These are phyloP conservation scores for Globisporangium acanthophoron DNA, from an alignment of 352 stramenopile genomes.

Conservation along the genomic window DNA sequence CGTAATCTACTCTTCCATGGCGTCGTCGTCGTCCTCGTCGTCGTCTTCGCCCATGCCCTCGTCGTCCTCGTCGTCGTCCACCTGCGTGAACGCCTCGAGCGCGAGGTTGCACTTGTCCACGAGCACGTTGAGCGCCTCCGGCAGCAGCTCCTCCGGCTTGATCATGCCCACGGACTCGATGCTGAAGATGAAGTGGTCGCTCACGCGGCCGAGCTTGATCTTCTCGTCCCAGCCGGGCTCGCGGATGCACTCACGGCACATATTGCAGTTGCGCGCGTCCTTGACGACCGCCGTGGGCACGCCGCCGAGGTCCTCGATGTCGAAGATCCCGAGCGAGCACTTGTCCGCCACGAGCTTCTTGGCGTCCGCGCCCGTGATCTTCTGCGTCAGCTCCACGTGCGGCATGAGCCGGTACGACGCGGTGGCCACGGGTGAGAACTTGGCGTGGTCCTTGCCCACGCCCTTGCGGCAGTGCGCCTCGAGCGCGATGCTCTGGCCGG, in stretches of 20 bases:
- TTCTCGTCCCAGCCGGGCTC: conserved; percentile 80
- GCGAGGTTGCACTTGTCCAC: conserved; percentile 80
- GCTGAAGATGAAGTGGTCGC: conserved; percentile 96
- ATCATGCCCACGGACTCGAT: conserved; percentile 86
- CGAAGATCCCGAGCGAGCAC: conserved; percentile 82
- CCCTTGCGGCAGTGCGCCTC: conserved; percentile 94
- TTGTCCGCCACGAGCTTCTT: conserved; percentile 54
- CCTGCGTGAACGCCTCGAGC: conserved; percentile 71
- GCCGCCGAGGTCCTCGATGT: conserved; percentile 88
- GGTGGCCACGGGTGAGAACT: conserved; percentile 96
- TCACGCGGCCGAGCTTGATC: conserved; percentile 89
- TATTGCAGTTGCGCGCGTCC: conserved; percentile 88
- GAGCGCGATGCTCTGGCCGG: conserved; percentile 94
- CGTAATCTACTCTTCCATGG: conserved; percentile 24
- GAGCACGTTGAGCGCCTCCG: conserved; percentile 75
- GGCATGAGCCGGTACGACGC: conserved; percentile 94
- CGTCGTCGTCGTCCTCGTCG: conserved; percentile 59
- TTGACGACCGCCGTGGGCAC: conserved; percentile 77
- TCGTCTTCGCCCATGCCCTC: conserved; percentile 37
- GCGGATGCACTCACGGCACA: conserved; percentile 96
- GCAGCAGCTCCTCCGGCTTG: conserved; percentile 74
- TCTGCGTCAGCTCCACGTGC: conserved; percentile 66
- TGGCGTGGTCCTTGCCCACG: conserved; percentile 96
- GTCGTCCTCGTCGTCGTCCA: conserved; percentile 44
- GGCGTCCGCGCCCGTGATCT: conserved; percentile 55